Percentiles rank a stretch among this genome's conserved stretches.
phyloP scores from a whole-genome alignment of 2,329 filamentous ascomycete genomes.

The Incumbomyces delicatus region DNA sequence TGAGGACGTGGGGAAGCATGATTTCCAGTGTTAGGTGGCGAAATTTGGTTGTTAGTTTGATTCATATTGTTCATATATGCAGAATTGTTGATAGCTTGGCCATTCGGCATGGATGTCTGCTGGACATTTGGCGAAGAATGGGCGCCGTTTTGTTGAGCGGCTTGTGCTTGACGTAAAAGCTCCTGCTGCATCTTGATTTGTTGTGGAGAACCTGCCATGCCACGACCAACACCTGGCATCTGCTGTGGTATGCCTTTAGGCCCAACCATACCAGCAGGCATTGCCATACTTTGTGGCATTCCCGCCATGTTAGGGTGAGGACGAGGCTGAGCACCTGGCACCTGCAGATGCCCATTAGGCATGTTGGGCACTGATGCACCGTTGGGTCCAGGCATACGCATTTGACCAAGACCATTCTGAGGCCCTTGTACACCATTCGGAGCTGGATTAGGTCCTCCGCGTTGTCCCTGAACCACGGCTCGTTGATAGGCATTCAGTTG shows the following conservation, averaged over 20 bases:
- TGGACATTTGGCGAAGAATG: slow-evolving; percentile 38
- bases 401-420: slow-evolving; percentile 21
- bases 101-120: slow-evolving; percentile 26
- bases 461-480: slow-evolving; percentile 39
- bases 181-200: slow-evolving; percentile 35
- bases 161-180: slow-evolving; percentile 27
- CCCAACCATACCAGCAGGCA: slow-evolving; percentile 43
- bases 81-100: slow-evolving; percentile 30
- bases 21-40: slow-evolving; percentile 32
- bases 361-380: slow-evolving; percentile 21
- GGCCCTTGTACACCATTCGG: slow-evolving; percentile 39
- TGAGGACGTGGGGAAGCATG: slow-evolving; percentile 39
- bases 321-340: slow-evolving; percentile 27
- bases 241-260: slow-evolving; percentile 50
- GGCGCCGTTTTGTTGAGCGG: slow-evolving; percentile 29
- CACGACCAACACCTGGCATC: slow-evolving; percentile 41
- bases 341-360: slow-evolving; percentile 28
- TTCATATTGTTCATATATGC: slow-evolving; percentile 38
- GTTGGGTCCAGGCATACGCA: slow-evolving; percentile 13
- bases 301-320: slow-evolving; percentile 32
- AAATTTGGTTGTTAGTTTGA: slow-evolving; percentile 32
- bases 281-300: slow-evolving; percentile 34
- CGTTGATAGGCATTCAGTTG: slow-evolving; percentile 50
- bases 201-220: slow-evolving; percentile 32
- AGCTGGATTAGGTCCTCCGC: slow-evolving; percentile 32